A percentile compares a stretch with the other conserved stretches of the same genome.
phyloP scores from a whole-genome alignment of 352 stramenopile species.

The Aphanomyces invadans region DNA sequence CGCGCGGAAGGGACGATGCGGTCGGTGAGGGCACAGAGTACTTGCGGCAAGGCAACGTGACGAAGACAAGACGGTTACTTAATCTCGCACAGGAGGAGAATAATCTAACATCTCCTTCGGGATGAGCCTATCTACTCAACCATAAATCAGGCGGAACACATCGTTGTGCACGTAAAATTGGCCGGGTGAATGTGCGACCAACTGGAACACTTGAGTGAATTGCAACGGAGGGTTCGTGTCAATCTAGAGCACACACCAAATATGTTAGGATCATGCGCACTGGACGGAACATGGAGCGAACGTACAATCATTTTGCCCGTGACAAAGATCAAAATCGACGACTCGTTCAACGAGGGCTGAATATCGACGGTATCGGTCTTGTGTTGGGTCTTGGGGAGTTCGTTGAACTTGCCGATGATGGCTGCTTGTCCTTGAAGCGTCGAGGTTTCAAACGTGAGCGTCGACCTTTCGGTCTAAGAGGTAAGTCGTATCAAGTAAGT shows the following conservation, averaged over 20 bases:
- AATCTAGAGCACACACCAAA: slow-evolving; percentile 54
- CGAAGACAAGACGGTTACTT: no score
- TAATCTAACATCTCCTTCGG: neutral
- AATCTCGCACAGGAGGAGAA: neutral
- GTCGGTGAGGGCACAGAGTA: no score
- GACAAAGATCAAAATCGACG: slow-evolving; percentile 94
- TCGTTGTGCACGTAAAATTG: slow-evolving; percentile 98
- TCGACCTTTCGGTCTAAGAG: slow-evolving; percentile 45
- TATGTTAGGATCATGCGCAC: neutral
- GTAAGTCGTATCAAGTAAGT: no score
- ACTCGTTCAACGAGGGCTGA: slow-evolving; percentile 84
- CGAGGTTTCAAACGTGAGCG: slow-evolving; percentile 71
- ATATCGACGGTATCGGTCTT: slow-evolving; percentile 87
- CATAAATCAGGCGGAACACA: slow-evolving; percentile 97
- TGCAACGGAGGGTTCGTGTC: slow-evolving; percentile 91
- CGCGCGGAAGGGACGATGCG: no score
- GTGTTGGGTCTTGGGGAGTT: slow-evolving; percentile 62
- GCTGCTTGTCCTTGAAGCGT: slow-evolving; percentile 62
- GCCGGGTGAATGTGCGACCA: slow-evolving; percentile 86
- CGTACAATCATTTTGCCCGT: slow-evolving; percentile 80
- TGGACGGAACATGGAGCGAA: neutral
- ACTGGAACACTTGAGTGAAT: slow-evolving; percentile 96
- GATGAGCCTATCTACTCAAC: slow-evolving; percentile 44
- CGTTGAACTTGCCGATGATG: slow-evolving; percentile 87
- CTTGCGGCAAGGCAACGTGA: no score